These are phyloP conservation scores for Cordyceps cicadae DNA, from an alignment of 2,329 filamentous ascomycete genomes.

Conservation along the genomic window DNA sequence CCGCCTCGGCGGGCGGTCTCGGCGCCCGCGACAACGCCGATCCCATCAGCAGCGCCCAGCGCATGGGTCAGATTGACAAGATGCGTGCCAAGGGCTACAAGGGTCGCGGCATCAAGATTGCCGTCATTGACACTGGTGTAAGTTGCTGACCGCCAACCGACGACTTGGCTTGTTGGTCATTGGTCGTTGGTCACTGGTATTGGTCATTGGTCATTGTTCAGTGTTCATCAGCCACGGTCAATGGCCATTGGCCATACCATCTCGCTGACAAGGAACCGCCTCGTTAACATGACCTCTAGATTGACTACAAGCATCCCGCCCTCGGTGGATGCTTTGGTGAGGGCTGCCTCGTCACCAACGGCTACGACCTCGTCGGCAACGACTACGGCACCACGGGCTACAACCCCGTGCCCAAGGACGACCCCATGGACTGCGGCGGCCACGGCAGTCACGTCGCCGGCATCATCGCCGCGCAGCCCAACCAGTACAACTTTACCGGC, in stretches of 20 bases:
- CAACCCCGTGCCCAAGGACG: conserved; percentile 30
- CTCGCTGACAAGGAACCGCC: neutral
- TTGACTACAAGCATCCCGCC: conserved; percentile 56
- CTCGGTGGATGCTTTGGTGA: conserved; percentile 55
- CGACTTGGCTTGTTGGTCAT: neutral
- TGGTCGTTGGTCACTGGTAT: no score
- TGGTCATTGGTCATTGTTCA: no score
- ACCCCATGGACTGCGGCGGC: conserved; percentile 49
- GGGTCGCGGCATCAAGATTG: conserved; percentile 45
- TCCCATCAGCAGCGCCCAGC: conserved; percentile 36
- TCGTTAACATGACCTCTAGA: conserved; percentile 21
- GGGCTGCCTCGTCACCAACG: conserved; percentile 49
- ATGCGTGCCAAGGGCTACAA: conserved; percentile 39
- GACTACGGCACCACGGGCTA: conserved; percentile 34
- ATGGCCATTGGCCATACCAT: no score
- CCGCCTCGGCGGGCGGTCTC: neutral
- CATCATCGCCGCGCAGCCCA: conserved; percentile 40
- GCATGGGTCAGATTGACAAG: conserved; percentile 50
- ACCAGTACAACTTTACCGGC: conserved; percentile 30
- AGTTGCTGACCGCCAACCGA: conserved; percentile 19
- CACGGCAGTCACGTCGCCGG: conserved; percentile 57
- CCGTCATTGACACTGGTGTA: conserved; percentile 46
- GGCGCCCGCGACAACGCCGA: conserved; percentile 15
- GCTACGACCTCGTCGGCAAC: conserved; percentile 51
- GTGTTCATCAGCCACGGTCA: no score